Evolutionary conservation across 148 eudicot species (phyloP).

Genomic region (Rhododendron mucronatum): DNA sequence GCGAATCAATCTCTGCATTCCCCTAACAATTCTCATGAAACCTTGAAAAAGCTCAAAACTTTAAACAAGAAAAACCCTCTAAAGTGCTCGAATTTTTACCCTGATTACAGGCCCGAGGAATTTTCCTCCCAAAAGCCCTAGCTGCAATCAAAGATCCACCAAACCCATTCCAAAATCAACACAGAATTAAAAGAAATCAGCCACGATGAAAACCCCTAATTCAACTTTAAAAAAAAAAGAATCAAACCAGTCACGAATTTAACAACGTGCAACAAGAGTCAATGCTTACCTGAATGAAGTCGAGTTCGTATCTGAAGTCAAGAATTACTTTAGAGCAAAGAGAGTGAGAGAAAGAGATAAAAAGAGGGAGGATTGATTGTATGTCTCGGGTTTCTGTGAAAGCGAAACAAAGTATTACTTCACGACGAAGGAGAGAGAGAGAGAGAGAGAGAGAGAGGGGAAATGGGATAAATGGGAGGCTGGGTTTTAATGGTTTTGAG

Average conservation of each 20-base stretch:
- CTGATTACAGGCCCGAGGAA: slow-evolving; percentile 11
- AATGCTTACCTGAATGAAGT: slow-evolving; percentile 26
- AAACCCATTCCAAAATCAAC: slow-evolving; percentile 9
- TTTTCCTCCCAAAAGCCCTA: slow-evolving; percentile 18
- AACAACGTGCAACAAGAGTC: neutral
- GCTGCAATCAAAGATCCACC: slow-evolving; percentile 13
- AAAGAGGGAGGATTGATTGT: neutral
- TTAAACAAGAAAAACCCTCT: slow-evolving; percentile 33
- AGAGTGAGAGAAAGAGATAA: neutral
- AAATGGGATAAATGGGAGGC: neutral
- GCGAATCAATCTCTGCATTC: slow-evolving; percentile 85
- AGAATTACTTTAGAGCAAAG: neutral
- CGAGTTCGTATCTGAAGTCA: neutral
- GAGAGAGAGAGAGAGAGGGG: neutral
- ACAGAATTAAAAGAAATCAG: neutral
- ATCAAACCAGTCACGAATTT: neutral
- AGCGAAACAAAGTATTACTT: neutral
- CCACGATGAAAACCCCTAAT: neutral
- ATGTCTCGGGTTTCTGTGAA: neutral
- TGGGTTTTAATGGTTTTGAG: neutral
- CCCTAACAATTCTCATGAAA: slow-evolving; percentile 99
- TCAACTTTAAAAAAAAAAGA: no score
- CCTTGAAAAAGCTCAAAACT: slow-evolving; percentile 41
- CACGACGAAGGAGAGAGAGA: neutral
- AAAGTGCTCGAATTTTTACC: slow-evolving; percentile 35